These are phyloP conservation scores for Cystobasidium tubakii DNA, from an alignment of 768 basidiomycete genomes.

Conservation along the genomic window DNA sequence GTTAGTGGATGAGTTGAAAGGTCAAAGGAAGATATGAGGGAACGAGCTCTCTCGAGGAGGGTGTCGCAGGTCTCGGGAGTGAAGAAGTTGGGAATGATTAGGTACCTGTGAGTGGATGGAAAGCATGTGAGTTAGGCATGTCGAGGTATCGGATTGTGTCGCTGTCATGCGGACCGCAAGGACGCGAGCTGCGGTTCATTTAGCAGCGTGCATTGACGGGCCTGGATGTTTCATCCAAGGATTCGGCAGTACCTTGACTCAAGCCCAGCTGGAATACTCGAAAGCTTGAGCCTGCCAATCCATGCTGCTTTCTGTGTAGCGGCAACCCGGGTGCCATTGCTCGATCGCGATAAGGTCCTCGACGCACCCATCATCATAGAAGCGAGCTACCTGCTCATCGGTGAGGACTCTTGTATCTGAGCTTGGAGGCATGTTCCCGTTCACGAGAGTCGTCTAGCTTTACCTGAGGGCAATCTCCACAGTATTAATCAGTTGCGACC, in stretches of 20 bases:
- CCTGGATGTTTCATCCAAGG: no score
- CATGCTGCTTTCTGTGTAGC: no score
- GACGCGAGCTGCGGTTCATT: no score
- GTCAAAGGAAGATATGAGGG: conserved; percentile 71
- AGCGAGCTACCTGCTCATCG: conserved; percentile 21
- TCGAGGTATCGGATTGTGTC: no score
- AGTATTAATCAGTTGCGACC: no score
- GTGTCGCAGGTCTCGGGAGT: conserved; percentile 56
- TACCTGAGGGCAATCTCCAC: no score
- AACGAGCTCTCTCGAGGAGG: conserved; percentile 65
- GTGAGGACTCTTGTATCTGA: not conserved
- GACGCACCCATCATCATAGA: conserved; percentile 32
- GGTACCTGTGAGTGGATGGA: conserved; percentile 42
- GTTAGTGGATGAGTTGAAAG: conserved; percentile 81
- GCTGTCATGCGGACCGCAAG: no score
- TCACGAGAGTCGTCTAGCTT: not conserved
- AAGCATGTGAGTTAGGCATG: not conserved
- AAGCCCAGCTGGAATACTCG: no score
- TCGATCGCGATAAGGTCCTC: not conserved
- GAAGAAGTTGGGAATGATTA: conserved; percentile 71
- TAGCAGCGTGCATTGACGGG: no score
- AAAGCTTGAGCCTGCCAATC: no score
- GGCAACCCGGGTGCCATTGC: no score
- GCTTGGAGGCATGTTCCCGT: not conserved
- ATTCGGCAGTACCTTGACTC: no score